Evolutionary conservation across 2,329 filamentous ascomycete species (phyloP), one percentile per base, ranked within the genome.

Genomic region (Exutisphaerella laricina): DNA sequence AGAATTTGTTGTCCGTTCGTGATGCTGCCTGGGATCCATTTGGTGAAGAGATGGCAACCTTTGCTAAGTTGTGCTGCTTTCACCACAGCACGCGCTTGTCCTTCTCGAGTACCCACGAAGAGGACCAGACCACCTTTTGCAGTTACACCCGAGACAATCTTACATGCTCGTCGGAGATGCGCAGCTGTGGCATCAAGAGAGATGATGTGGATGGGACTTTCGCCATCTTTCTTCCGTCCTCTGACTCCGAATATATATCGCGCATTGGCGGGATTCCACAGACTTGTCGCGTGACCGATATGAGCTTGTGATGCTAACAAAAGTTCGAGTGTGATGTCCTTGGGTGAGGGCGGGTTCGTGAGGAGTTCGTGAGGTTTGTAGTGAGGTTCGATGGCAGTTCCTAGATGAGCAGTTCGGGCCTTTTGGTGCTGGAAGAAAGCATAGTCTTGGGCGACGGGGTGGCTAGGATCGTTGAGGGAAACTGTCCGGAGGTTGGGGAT

Each of bases 191-290:
- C 77, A 63, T 98, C 92, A 3, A 97, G 80, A 7, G 84, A 85
- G 65, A 98, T 95, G 63, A 98, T 88, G 43, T 62, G 59, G 13
- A 62, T 60, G 5, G 59, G 57, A 18, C 51, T 46, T 7, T 49
- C 38, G 18, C 40, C 39, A 22, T 49, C 46, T 69, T 96, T 90
- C 48, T 94, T 82, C 12, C 85, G 88, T 55, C 92, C 78, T 32
- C 92, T 78, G 49, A 94, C 79, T 57, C 92, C 92, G 64, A 86
- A 89, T 63, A 98, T 97, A 70, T 97, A 97, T 54, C 85, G 79
- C 52, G 88, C 83, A 70, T 97, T 98, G 39, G 80, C 82, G 8
- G 92, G 89, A 68, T 98, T 94, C 92, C 92, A 98, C 37, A 89
- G 76, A 49, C 86, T 86, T 0, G 85, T 90, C 59, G 85, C 79